Evolutionary conservation across 345 rosid genomes (phyloP), one percentile per base, ranked within the genome.

Genomic region (Murraya paniculata): DNA sequence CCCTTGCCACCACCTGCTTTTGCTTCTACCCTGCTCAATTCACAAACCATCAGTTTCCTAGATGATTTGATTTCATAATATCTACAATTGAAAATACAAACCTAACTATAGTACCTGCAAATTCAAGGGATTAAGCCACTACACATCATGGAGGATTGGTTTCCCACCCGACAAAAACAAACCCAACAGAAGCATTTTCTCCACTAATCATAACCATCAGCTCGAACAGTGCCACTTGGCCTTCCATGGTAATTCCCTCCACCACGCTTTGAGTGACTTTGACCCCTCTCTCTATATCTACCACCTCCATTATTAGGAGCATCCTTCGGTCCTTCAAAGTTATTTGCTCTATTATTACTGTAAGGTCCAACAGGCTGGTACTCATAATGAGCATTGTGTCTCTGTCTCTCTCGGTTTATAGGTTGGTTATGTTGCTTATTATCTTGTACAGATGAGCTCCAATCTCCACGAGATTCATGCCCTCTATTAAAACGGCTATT

Each of bases 361-460:
- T 84, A 81, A 58, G 85, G 81, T 75, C 91, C 93, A 82, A 92
- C 92, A 50, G 95, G 98, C 82, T 91, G 97, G 84, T 91, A 96
- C 77, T 92, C 95, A 13, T 81, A 94, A 78, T 91, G 93, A 21
- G 86, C n/a, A 77, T 79, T 85, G n/a, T 79, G 92, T 81, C 88
- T 88, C 77, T 81, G 91, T 84, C 93, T 84, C 66, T 90, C 98
- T 81, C 93, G 79, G 81, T 85, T 85, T 22, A 81, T 82, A 67
- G 83, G 79, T 45, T 78, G 82, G 73, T 81, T 89, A 68, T 86
- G 88, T 27, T 87, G 91, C 81, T 72, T 85, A 62, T 79, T 81
- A 78, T 89, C 94, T 77, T 87, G 93, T 77, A 83, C 88, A 65
- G 85, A 77, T 80, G 89, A 82, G 77, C 85, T 87, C 98, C 95